A percentile compares a stretch with the other conserved stretches of the same genome.
These are phyloP conservation scores for Ustilago cynodontis DNA, from an alignment of 1,284 basidiomycete genomes.

Conservation along the genomic window DNA sequence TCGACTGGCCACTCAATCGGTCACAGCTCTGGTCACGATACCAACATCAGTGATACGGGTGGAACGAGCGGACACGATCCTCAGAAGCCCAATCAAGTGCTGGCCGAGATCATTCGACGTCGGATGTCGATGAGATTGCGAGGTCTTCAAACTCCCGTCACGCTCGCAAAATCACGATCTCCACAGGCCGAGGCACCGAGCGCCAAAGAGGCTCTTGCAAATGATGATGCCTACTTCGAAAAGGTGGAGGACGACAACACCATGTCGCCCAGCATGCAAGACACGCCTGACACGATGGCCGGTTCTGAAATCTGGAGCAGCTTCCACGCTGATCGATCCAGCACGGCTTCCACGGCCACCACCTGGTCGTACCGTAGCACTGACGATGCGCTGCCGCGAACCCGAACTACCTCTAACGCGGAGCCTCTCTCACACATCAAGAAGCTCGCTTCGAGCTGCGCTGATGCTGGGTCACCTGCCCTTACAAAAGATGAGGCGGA, in stretches of 20 bases:
- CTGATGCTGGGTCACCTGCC: neutral
- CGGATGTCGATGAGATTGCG: conserved; percentile 16
- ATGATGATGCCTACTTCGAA: neutral
- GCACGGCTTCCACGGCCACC: conserved; percentile 38
- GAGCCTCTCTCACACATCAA: neutral
- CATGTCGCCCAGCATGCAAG: conserved; percentile 24
- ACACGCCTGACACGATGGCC: conserved; percentile 43
- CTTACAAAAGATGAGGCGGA: neutral
- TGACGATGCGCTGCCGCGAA: neutral
- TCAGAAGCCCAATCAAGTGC: conserved; percentile 24
- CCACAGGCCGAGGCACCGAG: neutral
- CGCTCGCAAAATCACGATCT: neutral
- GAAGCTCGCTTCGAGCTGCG: neutral
- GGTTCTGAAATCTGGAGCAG: conserved; percentile 51
- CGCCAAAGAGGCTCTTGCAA: neutral
- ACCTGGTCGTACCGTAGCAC: conserved; percentile 32
- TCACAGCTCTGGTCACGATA: conserved; percentile 34
- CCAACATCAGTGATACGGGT: conserved; percentile 30
- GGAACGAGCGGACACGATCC: conserved; percentile 42
- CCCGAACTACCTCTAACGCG: neutral
- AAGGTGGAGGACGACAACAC: conserved; percentile 1
- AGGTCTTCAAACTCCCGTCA: conserved; percentile 11
- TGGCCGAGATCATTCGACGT: conserved; percentile 22
- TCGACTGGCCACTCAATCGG: conserved; percentile 40
- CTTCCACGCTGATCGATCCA: conserved; percentile 41